Evolutionary conservation across 495 filamentous ascomycete species (phyloP), one percentile per base, ranked within the genome.

Genomic region (Aspergillus leporis): DNA sequence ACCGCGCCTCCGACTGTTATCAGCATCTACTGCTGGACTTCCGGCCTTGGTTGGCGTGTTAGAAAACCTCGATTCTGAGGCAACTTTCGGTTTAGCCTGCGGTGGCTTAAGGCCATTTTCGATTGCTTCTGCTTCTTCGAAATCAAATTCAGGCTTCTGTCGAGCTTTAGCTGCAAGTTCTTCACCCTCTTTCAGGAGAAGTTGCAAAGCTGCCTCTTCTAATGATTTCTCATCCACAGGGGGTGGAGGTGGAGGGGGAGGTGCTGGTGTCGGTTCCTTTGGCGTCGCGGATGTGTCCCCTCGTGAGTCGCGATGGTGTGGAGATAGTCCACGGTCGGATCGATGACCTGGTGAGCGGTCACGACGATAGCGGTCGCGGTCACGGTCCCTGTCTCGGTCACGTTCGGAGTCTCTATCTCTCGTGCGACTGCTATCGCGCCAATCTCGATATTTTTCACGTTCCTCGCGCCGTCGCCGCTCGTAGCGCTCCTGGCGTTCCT

Each of bases 111-210:
- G 66, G 13, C 75, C 76, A 51, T 75, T 77, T 52, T 81, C 78
- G 48, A 77, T 76, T 10, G 74, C 78, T 57, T 81, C 78, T 5
- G 78, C 78, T 64, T 78, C 71, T 60, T 79, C 78, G 50, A 81
- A 81, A 57, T 88, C 85, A 41, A 84, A 79, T 41, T 86, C 83
- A 4, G 81, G 82, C 58, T 84, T 81, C 58, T 80, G 77, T 25
- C 78, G 74, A 7, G 81, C 77, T 60, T 86, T 88, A 16, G 83
- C 84, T 14, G 83, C 83, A 43, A 83, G 73, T 53, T 85, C 80
- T 61, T 86, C 78, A 49, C 85, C 81, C 69, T 89, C 86, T 63
- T 79, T 80, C 23, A 87, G 60, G 4, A 87, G 74, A 40, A 78
- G 62, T 56, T 83, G 71, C 34, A 87, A 66, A 19, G 85, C 85